These are phyloP conservation scores for Hanseniaspora mollemarum DNA, from an alignment of 805 yeast species.

Conservation along the genomic window DNA sequence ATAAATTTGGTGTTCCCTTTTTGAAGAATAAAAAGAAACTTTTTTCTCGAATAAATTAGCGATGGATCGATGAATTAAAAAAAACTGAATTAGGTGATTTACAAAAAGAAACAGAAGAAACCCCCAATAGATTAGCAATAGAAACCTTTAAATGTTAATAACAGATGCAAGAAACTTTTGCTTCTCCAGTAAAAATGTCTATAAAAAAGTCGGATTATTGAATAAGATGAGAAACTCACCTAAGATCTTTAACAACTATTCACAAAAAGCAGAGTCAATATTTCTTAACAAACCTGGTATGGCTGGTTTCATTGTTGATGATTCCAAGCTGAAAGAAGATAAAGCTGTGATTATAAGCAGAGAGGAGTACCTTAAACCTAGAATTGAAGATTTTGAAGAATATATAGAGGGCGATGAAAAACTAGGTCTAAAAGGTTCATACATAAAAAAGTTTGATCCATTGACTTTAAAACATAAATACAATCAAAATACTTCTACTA, in stretches of 20 bases:
- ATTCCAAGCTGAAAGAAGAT: not conserved
- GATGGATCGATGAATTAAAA: not conserved
- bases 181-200: not conserved
- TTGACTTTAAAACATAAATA: conserved; percentile 3
- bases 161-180: too few species aligned
- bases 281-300: not conserved
- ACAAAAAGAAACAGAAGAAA: not conserved
- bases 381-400: not conserved
- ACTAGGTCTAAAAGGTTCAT: not conserved
- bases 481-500: conserved; percentile 1
- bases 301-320: conserved; percentile 9
- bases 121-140: too few species aligned
- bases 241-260: not conserved
- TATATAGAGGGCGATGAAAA: not conserved
- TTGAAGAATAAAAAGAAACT: not conserved
- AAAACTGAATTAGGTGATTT: not conserved
- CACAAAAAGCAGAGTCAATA: not conserved
- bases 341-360: not conserved
- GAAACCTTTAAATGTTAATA: too few species aligned
- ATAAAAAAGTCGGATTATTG: not conserved
- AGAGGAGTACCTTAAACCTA: conserved; percentile 1
- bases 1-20: conserved; percentile 17
- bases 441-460: not conserved
- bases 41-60: not conserved
- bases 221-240: too few species aligned